These are phyloP conservation scores for Nannochloropsis oceanica DNA, from an alignment of 108 stramenopile species.

Conservation along the genomic window DNA sequence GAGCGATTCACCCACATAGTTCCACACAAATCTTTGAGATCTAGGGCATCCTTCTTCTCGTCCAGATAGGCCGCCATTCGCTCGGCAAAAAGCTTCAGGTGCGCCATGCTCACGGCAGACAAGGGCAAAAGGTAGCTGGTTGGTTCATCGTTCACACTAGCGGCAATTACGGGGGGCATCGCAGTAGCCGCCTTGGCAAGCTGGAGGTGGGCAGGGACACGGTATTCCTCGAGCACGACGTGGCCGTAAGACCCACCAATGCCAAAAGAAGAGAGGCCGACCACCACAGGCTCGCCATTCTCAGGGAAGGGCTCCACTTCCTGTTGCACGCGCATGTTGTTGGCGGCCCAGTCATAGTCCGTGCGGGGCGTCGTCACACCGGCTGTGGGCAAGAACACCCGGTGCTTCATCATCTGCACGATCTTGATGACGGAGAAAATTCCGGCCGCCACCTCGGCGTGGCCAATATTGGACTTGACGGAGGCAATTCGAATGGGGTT, in stretches of 20 bases:
- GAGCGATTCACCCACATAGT: not conserved
- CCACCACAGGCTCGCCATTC: not conserved
- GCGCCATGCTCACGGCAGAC: not conserved
- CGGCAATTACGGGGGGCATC: not conserved
- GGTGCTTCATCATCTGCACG: not conserved
- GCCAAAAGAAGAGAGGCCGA: not conserved
- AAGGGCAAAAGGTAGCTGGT: not conserved
- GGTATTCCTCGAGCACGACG: not conserved
- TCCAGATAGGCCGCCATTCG: not conserved
- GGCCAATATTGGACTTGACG: not conserved
- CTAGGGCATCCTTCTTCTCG: not conserved
- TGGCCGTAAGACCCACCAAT: not conserved
- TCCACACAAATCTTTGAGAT: not conserved
- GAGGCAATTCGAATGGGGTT: not conserved
- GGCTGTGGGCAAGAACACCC: not conserved
- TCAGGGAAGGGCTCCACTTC: not conserved
- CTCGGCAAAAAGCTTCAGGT: not conserved
- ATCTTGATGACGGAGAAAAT: not conserved
- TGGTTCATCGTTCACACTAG: not conserved
- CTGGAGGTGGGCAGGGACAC: not conserved
- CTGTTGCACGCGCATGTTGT: not conserved
- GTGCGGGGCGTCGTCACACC: not conserved
- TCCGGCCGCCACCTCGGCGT: not conserved
- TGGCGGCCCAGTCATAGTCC: not conserved
- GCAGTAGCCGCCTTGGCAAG: not conserved